Percentiles rank a stretch among this genome's conserved stretches.
These are phyloP conservation scores for Paraphoma sp. DNA, from an alignment of 2,329 filamentous ascomycete species.

Conservation along the genomic window DNA sequence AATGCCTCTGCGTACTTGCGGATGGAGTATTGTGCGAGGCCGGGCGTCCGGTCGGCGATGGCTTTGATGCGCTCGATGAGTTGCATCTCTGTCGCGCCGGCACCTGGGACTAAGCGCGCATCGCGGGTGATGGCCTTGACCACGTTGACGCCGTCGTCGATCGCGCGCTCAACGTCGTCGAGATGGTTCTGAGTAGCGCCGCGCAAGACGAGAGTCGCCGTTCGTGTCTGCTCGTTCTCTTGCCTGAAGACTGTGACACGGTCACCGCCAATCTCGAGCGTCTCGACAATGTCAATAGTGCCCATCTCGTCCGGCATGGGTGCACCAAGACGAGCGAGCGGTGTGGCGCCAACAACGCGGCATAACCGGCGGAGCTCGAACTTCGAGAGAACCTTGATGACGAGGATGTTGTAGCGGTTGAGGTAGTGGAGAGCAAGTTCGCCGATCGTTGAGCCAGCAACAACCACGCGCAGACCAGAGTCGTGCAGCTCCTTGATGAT, in stretches of 20 bases:
- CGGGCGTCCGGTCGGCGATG: slow-evolving; percentile 89
- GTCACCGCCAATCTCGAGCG: slow-evolving; percentile 95
- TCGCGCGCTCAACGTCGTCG: slow-evolving; percentile 94
- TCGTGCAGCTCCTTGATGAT: slow-evolving; percentile 96
- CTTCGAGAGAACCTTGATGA: slow-evolving; percentile 97
- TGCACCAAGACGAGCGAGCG: slow-evolving; percentile 91
- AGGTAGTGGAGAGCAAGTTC: slow-evolving; percentile 97
- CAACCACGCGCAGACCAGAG: slow-evolving; percentile 86
- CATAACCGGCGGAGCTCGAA: slow-evolving; percentile 95
- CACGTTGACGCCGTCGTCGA: slow-evolving; percentile 97
- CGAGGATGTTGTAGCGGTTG: slow-evolving; percentile 93
- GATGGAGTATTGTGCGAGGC: slow-evolving; percentile 94
- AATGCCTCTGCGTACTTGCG: slow-evolving; percentile 98
- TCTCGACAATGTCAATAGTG: slow-evolving; percentile 91
- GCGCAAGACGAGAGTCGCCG: slow-evolving; percentile 90
- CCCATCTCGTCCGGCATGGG: slow-evolving; percentile 99
- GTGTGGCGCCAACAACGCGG: slow-evolving; percentile 94
- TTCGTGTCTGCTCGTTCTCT: slow-evolving; percentile 90
- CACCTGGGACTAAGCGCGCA: slow-evolving; percentile 86
- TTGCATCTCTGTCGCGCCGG: slow-evolving; percentile 93
- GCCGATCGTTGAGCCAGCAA: slow-evolving; percentile 92
- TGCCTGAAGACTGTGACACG: slow-evolving; percentile 98
- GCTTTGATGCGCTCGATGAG: slow-evolving; percentile 90
- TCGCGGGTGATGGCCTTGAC: slow-evolving; percentile 98
- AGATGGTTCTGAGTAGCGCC: slow-evolving; percentile 98